Conservation (phyloP, 208 protist genomes). For the Crithidia bombi region DNA sequence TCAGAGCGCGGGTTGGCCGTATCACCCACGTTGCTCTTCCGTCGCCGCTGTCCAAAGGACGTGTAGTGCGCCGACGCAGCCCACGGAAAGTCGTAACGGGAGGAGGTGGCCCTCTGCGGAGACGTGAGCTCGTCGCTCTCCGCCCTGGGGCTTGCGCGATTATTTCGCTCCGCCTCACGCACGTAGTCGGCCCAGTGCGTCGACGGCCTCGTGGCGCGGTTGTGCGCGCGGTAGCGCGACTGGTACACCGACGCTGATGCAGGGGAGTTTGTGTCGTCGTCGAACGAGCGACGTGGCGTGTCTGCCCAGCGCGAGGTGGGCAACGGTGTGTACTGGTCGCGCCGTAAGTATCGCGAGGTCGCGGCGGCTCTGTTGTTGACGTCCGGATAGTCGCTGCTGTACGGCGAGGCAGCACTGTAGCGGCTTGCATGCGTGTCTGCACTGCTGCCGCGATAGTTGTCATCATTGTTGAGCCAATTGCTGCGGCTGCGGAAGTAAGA, state of each 20-base stretch:
- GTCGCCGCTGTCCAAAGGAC: slow-evolving; percentile 6
- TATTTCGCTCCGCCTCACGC: slow-evolving; percentile 24
- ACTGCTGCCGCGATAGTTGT: not conserved
- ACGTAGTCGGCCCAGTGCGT: slow-evolving; percentile 54
- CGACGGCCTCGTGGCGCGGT: slow-evolving; percentile 24
- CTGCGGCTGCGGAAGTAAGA: slow-evolving; percentile 19
- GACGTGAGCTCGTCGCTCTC: not conserved
- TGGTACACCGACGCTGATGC: not conserved
- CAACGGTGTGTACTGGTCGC: not conserved
- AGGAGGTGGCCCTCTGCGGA: not conserved
- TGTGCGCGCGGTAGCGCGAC: slow-evolving; percentile 6
- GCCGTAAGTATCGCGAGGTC: not conserved
- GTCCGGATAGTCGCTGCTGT: not conserved
- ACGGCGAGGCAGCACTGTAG: slow-evolving; percentile 4
- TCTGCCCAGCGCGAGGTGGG: slow-evolving; percentile 7
- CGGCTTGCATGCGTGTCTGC: not conserved
- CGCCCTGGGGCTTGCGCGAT: not conserved
- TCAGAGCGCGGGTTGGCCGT: not conserved
- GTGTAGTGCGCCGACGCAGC: not conserved
- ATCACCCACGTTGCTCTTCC: not conserved
- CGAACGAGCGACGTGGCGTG: not conserved
- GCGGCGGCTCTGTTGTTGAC: not conserved
- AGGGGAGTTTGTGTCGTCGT: not conserved
- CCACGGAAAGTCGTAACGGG: not conserved
- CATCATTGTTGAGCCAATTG: slow-evolving; percentile 2